A percentile compares a stretch with the other conserved stretches of the same genome.
Conservation (phyloP, 116 monocot species). For the Papilionanthe hybrid region DNA sequence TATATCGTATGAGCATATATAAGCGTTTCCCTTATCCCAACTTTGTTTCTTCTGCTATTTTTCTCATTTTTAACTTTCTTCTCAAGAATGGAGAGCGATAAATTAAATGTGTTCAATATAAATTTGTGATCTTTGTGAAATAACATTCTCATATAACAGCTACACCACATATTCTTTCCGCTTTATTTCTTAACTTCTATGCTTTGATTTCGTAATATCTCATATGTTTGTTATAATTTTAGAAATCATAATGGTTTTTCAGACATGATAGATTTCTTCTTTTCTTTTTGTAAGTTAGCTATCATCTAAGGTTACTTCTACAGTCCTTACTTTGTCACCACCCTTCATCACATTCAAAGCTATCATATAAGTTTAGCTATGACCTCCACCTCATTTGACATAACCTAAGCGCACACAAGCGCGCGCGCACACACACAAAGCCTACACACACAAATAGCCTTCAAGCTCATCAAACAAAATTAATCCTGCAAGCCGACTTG, state of each 20-base stretch:
- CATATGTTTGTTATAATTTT: neutral
- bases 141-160: no score
- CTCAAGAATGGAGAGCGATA: no score
- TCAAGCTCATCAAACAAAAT: no score
- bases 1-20: neutral
- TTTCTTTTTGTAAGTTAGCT: neutral
- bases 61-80: neutral
- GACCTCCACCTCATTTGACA: no score
- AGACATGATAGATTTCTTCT: neutral
- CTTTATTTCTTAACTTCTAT: neutral
- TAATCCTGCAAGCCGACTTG: no score
- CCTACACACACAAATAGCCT: no score
- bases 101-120: no score
- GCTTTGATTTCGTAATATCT: neutral
- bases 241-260: neutral
- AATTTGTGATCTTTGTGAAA: no score
- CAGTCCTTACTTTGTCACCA: neutral
- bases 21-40: neutral
- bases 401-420: no score
- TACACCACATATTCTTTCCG: no score
- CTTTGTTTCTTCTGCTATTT: neutral
- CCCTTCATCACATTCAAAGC: neutral
- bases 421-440: no score
- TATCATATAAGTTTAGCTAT: no score
- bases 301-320: neutral